Percentiles rank a stretch among this genome's conserved stretches.
Conservation (phyloP, 164 flowering plant genomes). For the Aristolochia fimbriata region DNA sequence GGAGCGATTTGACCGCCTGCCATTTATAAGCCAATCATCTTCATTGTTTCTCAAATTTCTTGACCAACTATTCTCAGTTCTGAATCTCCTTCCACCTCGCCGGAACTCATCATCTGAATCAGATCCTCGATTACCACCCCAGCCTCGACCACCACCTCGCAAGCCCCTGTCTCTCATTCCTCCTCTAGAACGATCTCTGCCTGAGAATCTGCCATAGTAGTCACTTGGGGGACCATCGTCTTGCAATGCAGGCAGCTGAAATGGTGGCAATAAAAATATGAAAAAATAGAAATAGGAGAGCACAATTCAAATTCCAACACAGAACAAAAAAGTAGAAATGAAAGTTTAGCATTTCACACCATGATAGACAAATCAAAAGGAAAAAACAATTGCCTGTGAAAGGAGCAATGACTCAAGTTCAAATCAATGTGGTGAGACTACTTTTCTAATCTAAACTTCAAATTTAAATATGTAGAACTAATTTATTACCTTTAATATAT, state of each 20-base stretch:
- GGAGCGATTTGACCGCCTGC: slow-evolving; percentile 39
- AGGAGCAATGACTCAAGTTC: too few relatives aligned
- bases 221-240: slow-evolving; percentile 91
- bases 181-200: slow-evolving; percentile 46
- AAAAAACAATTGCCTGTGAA: too few relatives aligned
- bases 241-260: slow-evolving; percentile 92
- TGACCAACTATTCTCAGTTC: slow-evolving; percentile 37
- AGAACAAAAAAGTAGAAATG: background rate
- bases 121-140: slow-evolving; percentile 41
- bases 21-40: slow-evolving; percentile 23
- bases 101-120: slow-evolving; percentile 29
- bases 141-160: slow-evolving; percentile 36
- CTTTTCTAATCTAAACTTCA: too few relatives aligned
- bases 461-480: too few relatives aligned
- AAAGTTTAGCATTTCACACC: too few relatives aligned
- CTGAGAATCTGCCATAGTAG: slow-evolving; percentile 70
- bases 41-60: slow-evolving; percentile 36
- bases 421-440: too few relatives aligned
- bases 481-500: too few relatives aligned
- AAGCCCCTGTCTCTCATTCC: slow-evolving; percentile 45
- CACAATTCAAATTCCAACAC: background rate
- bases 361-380: too few relatives aligned
- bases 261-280: background rate
- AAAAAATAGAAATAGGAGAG: background rate
- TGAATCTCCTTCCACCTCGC: slow-evolving; percentile 52